Evolutionary conservation across 495 filamentous ascomycete genomes (phyloP).

Genomic region (Xylaria telfairii): DNA sequence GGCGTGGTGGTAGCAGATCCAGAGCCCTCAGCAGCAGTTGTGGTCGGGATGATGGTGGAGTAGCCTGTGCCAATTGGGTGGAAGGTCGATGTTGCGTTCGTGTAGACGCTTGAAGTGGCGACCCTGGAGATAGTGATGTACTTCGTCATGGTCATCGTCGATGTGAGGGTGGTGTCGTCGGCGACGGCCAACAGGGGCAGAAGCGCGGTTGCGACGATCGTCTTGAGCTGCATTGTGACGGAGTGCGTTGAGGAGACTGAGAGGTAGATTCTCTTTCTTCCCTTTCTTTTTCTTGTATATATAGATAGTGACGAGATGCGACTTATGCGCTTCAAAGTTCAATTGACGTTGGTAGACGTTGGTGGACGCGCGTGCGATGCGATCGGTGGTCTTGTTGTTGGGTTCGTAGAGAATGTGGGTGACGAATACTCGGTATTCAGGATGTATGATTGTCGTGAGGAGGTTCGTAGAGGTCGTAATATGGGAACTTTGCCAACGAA

Average conservation of each 20-base stretch:
- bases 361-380: conserved; percentile 14
- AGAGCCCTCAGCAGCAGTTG: conserved; percentile 26
- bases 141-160: conserved; percentile 57
- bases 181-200: conserved; percentile 52
- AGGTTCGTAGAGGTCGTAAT: conserved; percentile 24
- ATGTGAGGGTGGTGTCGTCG: conserved; percentile 52
- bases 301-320: conserved; percentile 4
- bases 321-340: conserved; percentile 14
- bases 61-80: conserved; percentile 31
- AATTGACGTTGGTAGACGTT: not conserved
- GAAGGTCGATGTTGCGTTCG: conserved; percentile 34
- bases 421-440: conserved; percentile 26
- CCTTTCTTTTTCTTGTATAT: conserved; percentile 15
- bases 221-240: conserved; percentile 47
- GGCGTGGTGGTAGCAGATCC: conserved; percentile 36
- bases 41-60: conserved; percentile 31
- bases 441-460: conserved; percentile 18
- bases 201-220: conserved; percentile 45
- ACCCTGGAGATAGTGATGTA: conserved; percentile 55
- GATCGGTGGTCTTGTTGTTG: conserved; percentile 3
- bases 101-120: conserved; percentile 36
- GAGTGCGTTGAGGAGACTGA: conserved; percentile 22
- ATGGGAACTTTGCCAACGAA: conserved; percentile 29
- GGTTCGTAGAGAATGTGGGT: conserved; percentile 11
- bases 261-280: conserved; percentile 28